Conservation (phyloP, 1,284 basidiomycete species). For the Ustilago shanxiensis region DNA sequence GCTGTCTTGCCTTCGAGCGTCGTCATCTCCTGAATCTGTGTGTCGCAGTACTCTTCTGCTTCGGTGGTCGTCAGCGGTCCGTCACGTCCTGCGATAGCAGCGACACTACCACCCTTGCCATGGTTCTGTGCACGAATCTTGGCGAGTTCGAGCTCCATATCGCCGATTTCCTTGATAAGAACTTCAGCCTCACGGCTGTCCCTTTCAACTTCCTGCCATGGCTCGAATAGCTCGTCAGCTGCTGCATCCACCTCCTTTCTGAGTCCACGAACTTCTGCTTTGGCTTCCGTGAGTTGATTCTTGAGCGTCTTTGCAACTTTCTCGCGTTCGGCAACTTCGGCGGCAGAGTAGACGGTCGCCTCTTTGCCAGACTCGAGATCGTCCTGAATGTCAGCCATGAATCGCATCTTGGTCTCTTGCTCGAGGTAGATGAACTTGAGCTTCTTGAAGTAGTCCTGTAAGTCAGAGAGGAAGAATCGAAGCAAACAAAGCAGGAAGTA, state of each 20-base stretch:
- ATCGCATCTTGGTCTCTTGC: slow-evolving; percentile 66
- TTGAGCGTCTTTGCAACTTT: slow-evolving; percentile 56
- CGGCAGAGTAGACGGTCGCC: slow-evolving; percentile 59
- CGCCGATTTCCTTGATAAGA: slow-evolving; percentile 58
- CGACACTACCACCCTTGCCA: slow-evolving; percentile 45
- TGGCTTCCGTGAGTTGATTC: slow-evolving; percentile 62
- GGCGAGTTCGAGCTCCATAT: slow-evolving; percentile 64
- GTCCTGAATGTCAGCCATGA: slow-evolving; percentile 63
- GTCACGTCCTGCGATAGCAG: slow-evolving; percentile 52
- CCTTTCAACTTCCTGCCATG: slow-evolving; percentile 48
- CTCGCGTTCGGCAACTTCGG: slow-evolving; percentile 61
- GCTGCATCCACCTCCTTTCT: slow-evolving; percentile 55
- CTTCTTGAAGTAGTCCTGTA: slow-evolving; percentile 62
- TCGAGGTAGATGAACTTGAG: slow-evolving; percentile 67
- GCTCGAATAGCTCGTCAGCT: slow-evolving; percentile 51
- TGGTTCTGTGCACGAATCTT: slow-evolving; percentile 57
- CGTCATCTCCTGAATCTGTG: slow-evolving; percentile 61
- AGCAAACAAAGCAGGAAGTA: too few relatives aligned
- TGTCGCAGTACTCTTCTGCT: slow-evolving; percentile 57
- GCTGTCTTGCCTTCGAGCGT: slow-evolving; percentile 53
- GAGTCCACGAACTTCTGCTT: slow-evolving; percentile 54
- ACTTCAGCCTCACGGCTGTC: slow-evolving; percentile 47
- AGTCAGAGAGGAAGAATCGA: neutral
- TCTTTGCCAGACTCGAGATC: slow-evolving; percentile 63
- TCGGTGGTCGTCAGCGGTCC: slow-evolving; percentile 58